Conservation (phyloP, 768 basidiomycete genomes). For the Thelephora aurantiotincta region DNA sequence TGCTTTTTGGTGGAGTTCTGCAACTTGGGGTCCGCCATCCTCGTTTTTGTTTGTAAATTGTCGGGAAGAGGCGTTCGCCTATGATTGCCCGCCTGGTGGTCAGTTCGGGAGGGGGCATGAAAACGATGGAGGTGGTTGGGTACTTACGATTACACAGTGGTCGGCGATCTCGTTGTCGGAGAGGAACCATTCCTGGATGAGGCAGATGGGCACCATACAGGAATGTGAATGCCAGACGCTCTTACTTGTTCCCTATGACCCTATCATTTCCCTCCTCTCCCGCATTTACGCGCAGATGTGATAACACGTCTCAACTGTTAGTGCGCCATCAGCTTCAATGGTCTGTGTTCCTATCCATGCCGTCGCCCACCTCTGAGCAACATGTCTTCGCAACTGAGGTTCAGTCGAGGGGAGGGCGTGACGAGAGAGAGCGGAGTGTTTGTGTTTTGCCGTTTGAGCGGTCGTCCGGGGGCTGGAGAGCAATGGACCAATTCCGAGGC, state of each 20-base stretch:
- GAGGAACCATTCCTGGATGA: conserved; percentile 53
- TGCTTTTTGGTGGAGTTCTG: too few species aligned
- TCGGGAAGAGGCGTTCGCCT: conserved; percentile 61
- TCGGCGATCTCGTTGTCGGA: conserved; percentile 66
- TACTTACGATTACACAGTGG: conserved; percentile 51
- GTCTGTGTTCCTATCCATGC: too few species aligned
- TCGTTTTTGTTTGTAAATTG: conserved; percentile 62
- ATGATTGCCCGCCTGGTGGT: not conserved
- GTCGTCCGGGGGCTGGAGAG: too few species aligned
- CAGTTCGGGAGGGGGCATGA: not conserved
- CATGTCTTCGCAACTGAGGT: too few species aligned
- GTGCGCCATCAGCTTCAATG: not conserved
- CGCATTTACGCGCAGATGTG: conserved; percentile 54
- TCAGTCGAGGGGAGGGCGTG: too few species aligned
- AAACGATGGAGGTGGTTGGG: not conserved
- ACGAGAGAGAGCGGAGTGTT: too few species aligned
- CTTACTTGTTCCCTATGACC: conserved; percentile 65
- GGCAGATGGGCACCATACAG: conserved; percentile 6
- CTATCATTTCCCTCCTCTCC: conserved; percentile 38
- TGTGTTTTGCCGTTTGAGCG: too few species aligned
- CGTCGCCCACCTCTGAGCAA: too few species aligned
- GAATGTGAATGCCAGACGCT: conserved; percentile 4
- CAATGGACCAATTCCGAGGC: too few species aligned
- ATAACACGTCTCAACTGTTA: conserved; percentile 66
- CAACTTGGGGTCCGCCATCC: too few species aligned